phyloP scores from a whole-genome alignment of 805 yeast genomes.

The Candida schatavii region DNA sequence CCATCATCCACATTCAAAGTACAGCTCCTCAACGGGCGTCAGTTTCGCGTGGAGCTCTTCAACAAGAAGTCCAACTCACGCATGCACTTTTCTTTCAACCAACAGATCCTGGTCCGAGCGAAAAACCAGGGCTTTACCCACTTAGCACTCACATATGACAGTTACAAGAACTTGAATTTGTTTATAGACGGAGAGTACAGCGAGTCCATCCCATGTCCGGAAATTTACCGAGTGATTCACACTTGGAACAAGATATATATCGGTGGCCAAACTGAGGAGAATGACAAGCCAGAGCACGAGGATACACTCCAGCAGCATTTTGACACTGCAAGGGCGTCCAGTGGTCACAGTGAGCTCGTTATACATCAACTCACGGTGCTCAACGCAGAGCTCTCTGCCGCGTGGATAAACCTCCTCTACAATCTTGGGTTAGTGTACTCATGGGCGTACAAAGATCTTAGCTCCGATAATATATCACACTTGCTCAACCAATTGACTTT shows the following conservation, averaged over 20 bases:
- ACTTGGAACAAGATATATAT: conserved; percentile 36
- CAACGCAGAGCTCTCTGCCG: conserved; percentile 34
- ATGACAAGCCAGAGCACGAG: background rate
- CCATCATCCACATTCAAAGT: conserved; percentile 25
- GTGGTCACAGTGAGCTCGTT: conserved; percentile 23
- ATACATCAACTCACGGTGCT: conserved; percentile 40
- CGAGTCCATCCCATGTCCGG: conserved; percentile 40
- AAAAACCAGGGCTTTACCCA: conserved; percentile 26
- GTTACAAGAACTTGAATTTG: conserved; percentile 37
- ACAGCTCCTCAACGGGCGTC: conserved; percentile 26
- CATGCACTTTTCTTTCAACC: conserved; percentile 34
- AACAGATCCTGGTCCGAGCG: conserved; percentile 11
- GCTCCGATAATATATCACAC: conserved; percentile 34
- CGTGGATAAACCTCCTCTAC: conserved; percentile 52
- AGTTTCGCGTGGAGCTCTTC: conserved; percentile 28
- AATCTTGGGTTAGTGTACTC: conserved; percentile 44
- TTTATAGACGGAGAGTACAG: conserved; percentile 50
- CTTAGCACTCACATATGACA: conserved; percentile 37
- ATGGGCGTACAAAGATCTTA: conserved; percentile 44
- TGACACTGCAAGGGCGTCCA: conserved; percentile 7
- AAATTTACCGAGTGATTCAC: conserved; percentile 22
- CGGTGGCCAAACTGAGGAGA: conserved; percentile 18
- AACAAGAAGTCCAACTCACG: conserved; percentile 22
- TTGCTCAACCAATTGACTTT: conserved; percentile 40
- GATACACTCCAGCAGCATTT: conserved; percentile 4